Conservation (phyloP, 129 eudicot genomes). For the Ambrosia artemisiifolia region DNA sequence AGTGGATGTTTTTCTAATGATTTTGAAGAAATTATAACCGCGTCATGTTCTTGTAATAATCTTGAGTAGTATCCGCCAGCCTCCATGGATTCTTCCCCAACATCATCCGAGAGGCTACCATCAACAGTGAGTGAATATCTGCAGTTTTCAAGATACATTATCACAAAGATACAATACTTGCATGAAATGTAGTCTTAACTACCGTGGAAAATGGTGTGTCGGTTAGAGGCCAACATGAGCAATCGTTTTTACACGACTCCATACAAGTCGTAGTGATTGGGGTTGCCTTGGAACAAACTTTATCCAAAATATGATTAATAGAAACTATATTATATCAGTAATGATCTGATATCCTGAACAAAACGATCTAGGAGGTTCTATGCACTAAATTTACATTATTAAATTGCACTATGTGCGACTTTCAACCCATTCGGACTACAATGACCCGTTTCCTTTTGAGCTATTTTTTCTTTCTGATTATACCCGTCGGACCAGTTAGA, state of each 20-base stretch:
- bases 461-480: background rate
- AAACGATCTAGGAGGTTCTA: background rate
- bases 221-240: background rate
- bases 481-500: background rate
- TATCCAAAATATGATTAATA: background rate
- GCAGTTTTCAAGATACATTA: constrained; percentile 22
- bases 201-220: background rate
- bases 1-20: constrained; percentile 32
- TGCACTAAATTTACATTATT: background rate
- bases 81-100: constrained; percentile 52
- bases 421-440: background rate
- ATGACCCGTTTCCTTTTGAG: background rate
- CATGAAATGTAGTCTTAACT: constrained; percentile 3
- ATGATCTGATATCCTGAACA: background rate
- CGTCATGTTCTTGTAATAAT: constrained; percentile 77
- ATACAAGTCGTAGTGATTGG: background rate
- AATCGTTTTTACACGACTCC: background rate
- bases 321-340: background rate
- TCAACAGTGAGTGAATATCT: constrained; percentile 77
- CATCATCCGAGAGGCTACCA: constrained; percentile 52
- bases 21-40: constrained; percentile 56
- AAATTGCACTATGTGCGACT: background rate
- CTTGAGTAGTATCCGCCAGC: constrained; percentile 87
- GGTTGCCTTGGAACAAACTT: background rate
- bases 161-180: background rate